phyloP scores from a whole-genome alignment of 768 basidiomycete genomes.

The Psilocybe subaeruginosa region DNA sequence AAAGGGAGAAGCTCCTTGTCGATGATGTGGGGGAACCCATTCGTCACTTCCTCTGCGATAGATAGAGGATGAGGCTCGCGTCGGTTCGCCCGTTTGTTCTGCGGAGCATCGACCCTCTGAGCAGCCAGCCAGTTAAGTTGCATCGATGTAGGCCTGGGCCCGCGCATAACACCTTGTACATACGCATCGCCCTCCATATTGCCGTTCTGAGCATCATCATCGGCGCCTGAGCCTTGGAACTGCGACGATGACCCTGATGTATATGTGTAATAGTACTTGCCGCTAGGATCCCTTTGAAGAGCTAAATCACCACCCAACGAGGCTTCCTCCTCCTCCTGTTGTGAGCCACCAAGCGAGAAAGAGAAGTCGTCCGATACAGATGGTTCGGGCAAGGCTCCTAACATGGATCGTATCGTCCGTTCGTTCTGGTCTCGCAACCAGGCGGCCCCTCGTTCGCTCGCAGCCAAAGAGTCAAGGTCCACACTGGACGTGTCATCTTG shows the following conservation, averaged over 20 bases:
- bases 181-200: constrained; percentile 28
- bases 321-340: constrained; percentile 47
- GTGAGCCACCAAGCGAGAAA: constrained; percentile 35
- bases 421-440: constrained; percentile 87
- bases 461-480: constrained; percentile 47
- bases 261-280: constrained; percentile 81
- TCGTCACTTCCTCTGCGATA: constrained; percentile 23
- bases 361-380: constrained; percentile 59
- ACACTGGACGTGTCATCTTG: constrained; percentile 43
- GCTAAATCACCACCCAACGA: constrained; percentile 63
- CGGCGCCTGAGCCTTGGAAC: constrained; percentile 49
- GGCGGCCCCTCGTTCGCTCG: constrained; percentile 69
- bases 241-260: constrained; percentile 55
- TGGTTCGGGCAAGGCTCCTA: constrained; percentile 60
- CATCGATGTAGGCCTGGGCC: constrained; percentile 64
- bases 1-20: constrained; percentile 56
- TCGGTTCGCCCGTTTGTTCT: constrained; percentile 18
- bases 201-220: constrained; percentile 46
- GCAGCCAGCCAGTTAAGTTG: constrained; percentile 67
- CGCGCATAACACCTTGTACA: constrained; percentile 26
- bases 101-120: constrained; percentile 46
- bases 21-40: constrained; percentile 28
- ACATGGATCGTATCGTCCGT: constrained; percentile 60
- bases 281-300: constrained; percentile 65
- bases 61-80: constrained; percentile 29